Percentiles rank a stretch among this genome's conserved stretches.
Conservation (phyloP, 2,329 filamentous ascomycete species). For the Nothopassalora personata region DNA sequence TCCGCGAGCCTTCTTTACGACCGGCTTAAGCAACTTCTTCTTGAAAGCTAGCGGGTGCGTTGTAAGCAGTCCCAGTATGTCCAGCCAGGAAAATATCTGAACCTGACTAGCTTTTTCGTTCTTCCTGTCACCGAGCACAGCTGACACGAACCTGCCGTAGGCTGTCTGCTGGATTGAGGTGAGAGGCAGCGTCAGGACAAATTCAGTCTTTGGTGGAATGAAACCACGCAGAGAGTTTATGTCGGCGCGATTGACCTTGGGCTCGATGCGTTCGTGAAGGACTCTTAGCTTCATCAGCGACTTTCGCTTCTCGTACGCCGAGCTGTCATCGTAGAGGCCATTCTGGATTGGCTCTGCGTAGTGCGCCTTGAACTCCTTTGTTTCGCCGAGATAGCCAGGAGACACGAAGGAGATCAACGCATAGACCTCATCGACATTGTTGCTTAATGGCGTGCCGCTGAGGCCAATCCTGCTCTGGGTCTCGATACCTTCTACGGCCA, state of each 20-base stretch:
- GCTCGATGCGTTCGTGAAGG: constrained; percentile 65
- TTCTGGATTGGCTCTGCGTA: constrained; percentile 68
- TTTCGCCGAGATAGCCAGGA: constrained; percentile 67
- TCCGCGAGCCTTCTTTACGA: neutral
- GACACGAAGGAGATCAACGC: constrained; percentile 85
- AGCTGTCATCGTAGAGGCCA: constrained; percentile 65
- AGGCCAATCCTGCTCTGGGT: constrained; percentile 72
- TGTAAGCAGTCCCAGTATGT: constrained; percentile 50
- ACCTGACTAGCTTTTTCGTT: constrained; percentile 36
- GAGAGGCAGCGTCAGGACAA: constrained; percentile 68
- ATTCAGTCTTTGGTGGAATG: constrained; percentile 73
- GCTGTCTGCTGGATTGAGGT: constrained; percentile 58
- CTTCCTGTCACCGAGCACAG: constrained; percentile 32
- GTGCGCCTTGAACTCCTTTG: constrained; percentile 61
- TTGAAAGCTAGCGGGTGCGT: constrained; percentile 54
- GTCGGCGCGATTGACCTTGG: constrained; percentile 73
- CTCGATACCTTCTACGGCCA: constrained; percentile 54
- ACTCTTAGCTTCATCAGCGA: constrained; percentile 64
- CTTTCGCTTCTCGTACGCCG: constrained; percentile 47
- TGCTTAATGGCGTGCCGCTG: constrained; percentile 80
- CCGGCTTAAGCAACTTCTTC: constrained; percentile 43
- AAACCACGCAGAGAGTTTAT: constrained; percentile 61
- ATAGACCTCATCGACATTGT: constrained; percentile 78
- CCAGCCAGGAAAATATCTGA: constrained; percentile 52
- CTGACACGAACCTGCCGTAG: constrained; percentile 54